Conservation (phyloP, 345 rosid genomes). For the Gossypium mustelinum region DNA sequence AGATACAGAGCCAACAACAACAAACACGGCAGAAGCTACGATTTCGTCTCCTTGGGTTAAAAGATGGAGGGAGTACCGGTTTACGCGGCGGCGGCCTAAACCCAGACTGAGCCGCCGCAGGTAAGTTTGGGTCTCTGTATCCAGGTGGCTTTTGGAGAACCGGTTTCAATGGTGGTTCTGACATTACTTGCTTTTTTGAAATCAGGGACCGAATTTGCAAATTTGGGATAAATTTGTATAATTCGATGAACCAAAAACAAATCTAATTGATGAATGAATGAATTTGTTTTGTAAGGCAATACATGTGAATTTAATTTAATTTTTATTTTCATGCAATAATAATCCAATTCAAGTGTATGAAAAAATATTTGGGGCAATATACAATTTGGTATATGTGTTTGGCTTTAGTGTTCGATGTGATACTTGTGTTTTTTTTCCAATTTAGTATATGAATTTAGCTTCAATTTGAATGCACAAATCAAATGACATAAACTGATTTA, state of each 20-base stretch:
- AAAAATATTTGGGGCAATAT: background rate
- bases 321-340: background rate
- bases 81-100: conserved; percentile 35
- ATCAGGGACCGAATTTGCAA: background rate
- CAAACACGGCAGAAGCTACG: conserved; percentile 45
- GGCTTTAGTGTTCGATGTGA: background rate
- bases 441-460: too few species aligned
- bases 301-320: background rate
- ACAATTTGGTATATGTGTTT: too few species aligned
- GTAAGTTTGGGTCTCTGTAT: conserved; percentile 49
- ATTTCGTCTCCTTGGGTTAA: conserved; percentile 40
- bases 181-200: conserved; percentile 20
- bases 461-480: too few species aligned
- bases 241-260: background rate
- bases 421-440: too few species aligned
- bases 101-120: conserved; percentile 15
- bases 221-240: background rate
- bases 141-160: conserved; percentile 76
- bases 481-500: too few species aligned
- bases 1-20: conserved; percentile 47
- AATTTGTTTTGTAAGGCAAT: background rate
- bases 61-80: conserved; percentile 38
- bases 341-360: background rate
- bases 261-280: background rate
- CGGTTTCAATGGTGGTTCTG: conserved; percentile 34